Percentiles rank a stretch among this genome's conserved stretches.
These are phyloP conservation scores for Starmera amethionina DNA, from an alignment of 805 yeast genomes.

Conservation along the genomic window DNA sequence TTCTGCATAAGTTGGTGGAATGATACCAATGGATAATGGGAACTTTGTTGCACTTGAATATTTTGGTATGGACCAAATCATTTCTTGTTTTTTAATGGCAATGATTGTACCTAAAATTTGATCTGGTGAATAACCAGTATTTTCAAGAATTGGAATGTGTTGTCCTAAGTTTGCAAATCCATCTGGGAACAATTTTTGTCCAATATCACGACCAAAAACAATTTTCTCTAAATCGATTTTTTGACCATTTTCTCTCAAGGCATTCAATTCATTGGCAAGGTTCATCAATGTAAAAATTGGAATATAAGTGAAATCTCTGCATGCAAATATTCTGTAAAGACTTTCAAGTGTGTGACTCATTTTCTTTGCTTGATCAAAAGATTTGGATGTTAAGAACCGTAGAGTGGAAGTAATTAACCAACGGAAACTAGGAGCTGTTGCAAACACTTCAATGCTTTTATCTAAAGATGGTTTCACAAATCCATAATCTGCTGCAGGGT, in stretches of 20 bases:
- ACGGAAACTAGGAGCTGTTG: conserved; percentile 22
- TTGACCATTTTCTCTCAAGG: no score
- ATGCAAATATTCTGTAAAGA: neutral
- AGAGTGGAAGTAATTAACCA: neutral
- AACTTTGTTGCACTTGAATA: conserved; percentile 22
- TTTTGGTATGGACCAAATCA: conserved; percentile 32
- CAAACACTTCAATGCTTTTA: conserved; percentile 15
- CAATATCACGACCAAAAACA: no score
- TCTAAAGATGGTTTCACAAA: conserved; percentile 22
- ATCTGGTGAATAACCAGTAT: conserved; percentile 24
- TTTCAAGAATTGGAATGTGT: no score
- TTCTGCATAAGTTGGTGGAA: conserved; percentile 30
- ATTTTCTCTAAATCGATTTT: no score
- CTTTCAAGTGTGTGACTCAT: neutral
- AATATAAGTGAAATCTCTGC: neutral
- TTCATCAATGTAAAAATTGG: no score
- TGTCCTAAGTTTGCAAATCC: no score
- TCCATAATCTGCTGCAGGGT: conserved; percentile 13
- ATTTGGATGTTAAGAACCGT: neutral
- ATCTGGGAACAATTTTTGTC: no score
- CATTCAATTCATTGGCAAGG: no score
- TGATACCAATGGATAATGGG: conserved; percentile 33
- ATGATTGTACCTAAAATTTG: conserved; percentile 24
- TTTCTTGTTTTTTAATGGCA: conserved; percentile 37
- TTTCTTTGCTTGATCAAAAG: neutral